Conservation (phyloP, 805 yeast genomes). For the Spathaspora girioi region DNA sequence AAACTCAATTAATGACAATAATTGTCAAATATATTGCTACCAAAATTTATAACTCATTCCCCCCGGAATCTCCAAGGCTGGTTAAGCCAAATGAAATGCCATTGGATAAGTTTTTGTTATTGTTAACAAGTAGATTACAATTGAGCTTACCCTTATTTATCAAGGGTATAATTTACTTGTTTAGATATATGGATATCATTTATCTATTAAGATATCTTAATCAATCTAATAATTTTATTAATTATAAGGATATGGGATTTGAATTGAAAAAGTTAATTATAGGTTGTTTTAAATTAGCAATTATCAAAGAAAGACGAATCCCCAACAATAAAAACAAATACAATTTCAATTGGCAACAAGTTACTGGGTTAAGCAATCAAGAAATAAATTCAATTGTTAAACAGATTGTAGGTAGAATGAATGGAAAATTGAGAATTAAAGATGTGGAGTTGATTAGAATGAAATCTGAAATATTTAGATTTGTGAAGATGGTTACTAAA, state of each 20-base stretch:
- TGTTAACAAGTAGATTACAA: slow-evolving; percentile 34
- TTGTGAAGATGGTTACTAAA: slow-evolving; percentile 36
- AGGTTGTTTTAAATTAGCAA: slow-evolving; percentile 39
- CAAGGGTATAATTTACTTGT: slow-evolving; percentile 39
- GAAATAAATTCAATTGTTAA: slow-evolving; percentile 34
- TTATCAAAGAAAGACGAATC: slow-evolving; percentile 26
- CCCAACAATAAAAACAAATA: slow-evolving; percentile 4
- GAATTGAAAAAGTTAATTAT: slow-evolving; percentile 37
- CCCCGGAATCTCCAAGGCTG: slow-evolving; percentile 31
- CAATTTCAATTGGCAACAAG: slow-evolving; percentile 27
- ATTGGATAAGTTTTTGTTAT: slow-evolving; percentile 36
- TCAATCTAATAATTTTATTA: slow-evolving; percentile 42
- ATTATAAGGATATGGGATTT: slow-evolving; percentile 42
- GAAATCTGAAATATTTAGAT: slow-evolving; percentile 37
- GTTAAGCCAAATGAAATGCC: slow-evolving; percentile 27
- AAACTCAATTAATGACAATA: slow-evolving; percentile 38
- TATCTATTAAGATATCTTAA: slow-evolving; percentile 42
- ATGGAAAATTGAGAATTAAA: slow-evolving; percentile 38
- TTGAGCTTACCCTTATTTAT: slow-evolving; percentile 33
- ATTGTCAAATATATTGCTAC: slow-evolving; percentile 41
- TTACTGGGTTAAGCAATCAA: slow-evolving; percentile 34
- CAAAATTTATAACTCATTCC: slow-evolving; percentile 41
- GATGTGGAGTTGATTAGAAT: slow-evolving; percentile 33
- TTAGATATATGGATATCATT: slow-evolving; percentile 45
- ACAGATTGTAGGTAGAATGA: slow-evolving; percentile 34